A percentile compares a stretch with the other conserved stretches of the same genome.
phyloP scores from a whole-genome alignment of 495 filamentous ascomycete species.

The Penicillium mononematosum region DNA sequence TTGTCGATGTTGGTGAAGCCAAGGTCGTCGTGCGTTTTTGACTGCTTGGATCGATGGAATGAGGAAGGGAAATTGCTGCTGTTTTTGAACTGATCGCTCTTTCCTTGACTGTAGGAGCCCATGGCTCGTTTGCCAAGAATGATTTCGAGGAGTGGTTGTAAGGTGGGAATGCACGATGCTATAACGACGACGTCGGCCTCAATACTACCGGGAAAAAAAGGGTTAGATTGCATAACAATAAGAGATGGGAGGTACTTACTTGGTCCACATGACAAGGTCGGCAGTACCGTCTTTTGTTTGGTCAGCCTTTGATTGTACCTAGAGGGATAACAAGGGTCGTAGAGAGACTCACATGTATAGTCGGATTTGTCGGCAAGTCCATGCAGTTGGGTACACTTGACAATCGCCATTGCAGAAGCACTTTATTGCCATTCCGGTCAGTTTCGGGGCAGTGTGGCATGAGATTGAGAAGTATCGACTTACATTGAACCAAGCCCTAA shows the following conservation, averaged over 20 bases:
- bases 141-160: slow-evolving; percentile 41
- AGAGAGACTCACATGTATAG: slow-evolving; percentile 33
- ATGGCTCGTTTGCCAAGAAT: slow-evolving; percentile 33
- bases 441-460: not conserved
- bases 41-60: slow-evolving; percentile 17
- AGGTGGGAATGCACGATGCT: slow-evolving; percentile 44
- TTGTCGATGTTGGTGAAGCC: slow-evolving; percentile 30
- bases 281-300: slow-evolving; percentile 31
- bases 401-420: slow-evolving; percentile 35
- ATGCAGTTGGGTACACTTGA: slow-evolving; percentile 39
- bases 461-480: slow-evolving; percentile 1
- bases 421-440: slow-evolving; percentile 15
- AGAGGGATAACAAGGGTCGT: not conserved
- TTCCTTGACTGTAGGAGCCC: slow-evolving; percentile 29
- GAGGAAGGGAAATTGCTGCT: slow-evolving; percentile 16
- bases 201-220: slow-evolving; percentile 25
- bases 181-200: slow-evolving; percentile 45
- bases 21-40: slow-evolving; percentile 16
- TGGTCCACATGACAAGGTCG: slow-evolving; percentile 39
- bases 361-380: slow-evolving; percentile 35
- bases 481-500: slow-evolving; percentile 40
- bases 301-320: slow-evolving; percentile 1
- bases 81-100: slow-evolving; percentile 23
- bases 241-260: slow-evolving; percentile 20
- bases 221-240: not conserved